Evolutionary conservation across 768 basidiomycete species (phyloP), one percentile per base, ranked within the genome.

Genomic region (Albatrellus ellisii): DNA sequence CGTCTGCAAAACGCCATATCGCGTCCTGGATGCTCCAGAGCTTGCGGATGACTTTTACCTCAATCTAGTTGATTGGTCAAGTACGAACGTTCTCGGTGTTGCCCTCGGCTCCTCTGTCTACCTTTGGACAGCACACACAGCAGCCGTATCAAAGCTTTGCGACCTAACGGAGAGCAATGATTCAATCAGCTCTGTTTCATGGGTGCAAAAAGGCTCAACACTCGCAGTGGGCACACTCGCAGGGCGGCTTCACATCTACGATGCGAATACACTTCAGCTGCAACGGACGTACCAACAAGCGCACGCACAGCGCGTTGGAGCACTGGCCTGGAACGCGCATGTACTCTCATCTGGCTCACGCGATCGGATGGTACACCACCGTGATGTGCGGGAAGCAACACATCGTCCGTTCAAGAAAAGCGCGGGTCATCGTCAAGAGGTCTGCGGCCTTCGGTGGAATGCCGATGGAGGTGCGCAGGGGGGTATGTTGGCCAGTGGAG

Each of bases 11-110:
- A 95, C 92, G 0, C 94, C 94, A 2, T 98, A 94, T 65, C 78
- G 95, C 44, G 94, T 97, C 1, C 73, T 98, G 26, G 94, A 99
- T 56, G 94, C 94, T 6, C 95, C 94, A 0, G 92, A 98, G 42
- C 75, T 99, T 10, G 89, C 90, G 22, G 94, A 98, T 57, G 94
- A 99, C 59, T 99, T 97, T 60, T 98, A 99, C 55, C 80, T 99
- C 48, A 98, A 98, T 55, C 71, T 98, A 9, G 91, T 98, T 18
- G 92, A 97, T 48, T 98, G 95, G 95, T 88, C 85, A 2, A 83
- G 79, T 41, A 92, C 87, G 4, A 98, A 98, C 55, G 79, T 97
- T 0, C 76, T 98, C 0, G 92, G 86, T 3, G 95, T 98, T 6
- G 94, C 92, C 2, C 70, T 99, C 6, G 87, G 82, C 2, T 68